phyloP scores from a whole-genome alignment of 208 protist species.

The Crithidia mellificae region DNA sequence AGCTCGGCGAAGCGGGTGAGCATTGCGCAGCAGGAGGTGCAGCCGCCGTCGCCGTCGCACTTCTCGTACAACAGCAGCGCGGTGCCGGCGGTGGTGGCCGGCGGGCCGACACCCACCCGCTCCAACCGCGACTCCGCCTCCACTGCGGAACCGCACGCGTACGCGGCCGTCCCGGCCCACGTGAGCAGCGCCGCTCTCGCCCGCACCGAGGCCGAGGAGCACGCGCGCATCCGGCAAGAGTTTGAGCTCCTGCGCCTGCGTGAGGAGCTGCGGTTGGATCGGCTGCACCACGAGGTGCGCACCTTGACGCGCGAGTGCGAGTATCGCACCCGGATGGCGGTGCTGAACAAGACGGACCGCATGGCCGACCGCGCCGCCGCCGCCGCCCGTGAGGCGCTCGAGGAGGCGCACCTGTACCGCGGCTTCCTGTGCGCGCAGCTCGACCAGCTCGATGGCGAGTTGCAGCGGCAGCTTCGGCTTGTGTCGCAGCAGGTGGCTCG shows the following conservation, averaged over 20 bases:
- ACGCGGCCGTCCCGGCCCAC: not conserved
- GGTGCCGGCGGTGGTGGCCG: not conserved
- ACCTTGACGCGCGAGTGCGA: conserved; percentile 46
- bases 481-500: conserved; percentile 26
- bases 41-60: conserved; percentile 21
- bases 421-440: conserved; percentile 34
- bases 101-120: not conserved
- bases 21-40: conserved; percentile 24
- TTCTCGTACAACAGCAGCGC: conserved; percentile 19
- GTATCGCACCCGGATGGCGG: conserved; percentile 37
- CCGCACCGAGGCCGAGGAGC: conserved; percentile 22
- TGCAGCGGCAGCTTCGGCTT: conserved; percentile 36
- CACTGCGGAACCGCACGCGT: conserved; percentile 12
- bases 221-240: conserved; percentile 32
- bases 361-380: conserved; percentile 34
- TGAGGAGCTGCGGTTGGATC: conserved; percentile 47
- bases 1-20: conserved; percentile 29
- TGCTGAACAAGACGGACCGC: conserved; percentile 28
- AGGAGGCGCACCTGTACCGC: conserved; percentile 43
- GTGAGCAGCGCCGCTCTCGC: not conserved
- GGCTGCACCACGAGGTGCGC: conserved; percentile 51
- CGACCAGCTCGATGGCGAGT: conserved; percentile 23
- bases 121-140: conserved; percentile 6
- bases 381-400: conserved; percentile 33
- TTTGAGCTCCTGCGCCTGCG: conserved; percentile 32